These are phyloP conservation scores for Lyophyllum semitale DNA, from an alignment of 768 basidiomycete species.

Conservation along the genomic window DNA sequence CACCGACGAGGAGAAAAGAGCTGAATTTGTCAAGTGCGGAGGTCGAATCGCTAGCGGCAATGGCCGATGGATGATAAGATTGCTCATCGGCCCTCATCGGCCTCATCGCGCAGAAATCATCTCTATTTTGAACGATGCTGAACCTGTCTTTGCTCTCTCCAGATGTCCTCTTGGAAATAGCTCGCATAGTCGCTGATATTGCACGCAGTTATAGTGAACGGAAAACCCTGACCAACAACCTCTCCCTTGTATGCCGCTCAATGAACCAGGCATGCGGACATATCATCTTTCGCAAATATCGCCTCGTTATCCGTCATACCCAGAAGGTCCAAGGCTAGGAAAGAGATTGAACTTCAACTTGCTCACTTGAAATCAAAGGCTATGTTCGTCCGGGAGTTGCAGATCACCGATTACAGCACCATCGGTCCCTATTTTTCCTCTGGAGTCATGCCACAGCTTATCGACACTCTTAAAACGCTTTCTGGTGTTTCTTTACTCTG, in stretches of 20 bases:
- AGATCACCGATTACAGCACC: not conserved
- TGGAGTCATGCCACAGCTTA: not conserved
- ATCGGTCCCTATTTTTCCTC: not conserved
- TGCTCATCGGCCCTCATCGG: no score
- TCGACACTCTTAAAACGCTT: not conserved
- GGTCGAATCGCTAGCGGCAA: no score
- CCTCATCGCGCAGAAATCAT: no score
- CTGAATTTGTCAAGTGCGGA: no score
- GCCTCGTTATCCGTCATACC: not conserved
- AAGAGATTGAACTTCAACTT: not conserved
- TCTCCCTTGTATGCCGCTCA: not conserved
- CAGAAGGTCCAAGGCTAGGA: not conserved
- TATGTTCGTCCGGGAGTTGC: not conserved
- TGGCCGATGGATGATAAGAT: no score
- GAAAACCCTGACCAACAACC: not conserved
- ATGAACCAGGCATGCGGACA: not conserved
- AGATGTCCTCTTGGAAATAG: not conserved
- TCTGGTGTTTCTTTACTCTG: not conserved
- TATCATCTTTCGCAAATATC: not conserved
- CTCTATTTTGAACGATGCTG: no score
- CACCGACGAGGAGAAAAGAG: no score
- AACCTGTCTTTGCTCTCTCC: not conserved
- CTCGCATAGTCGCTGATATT: no score
- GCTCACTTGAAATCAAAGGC: conserved; percentile 5
- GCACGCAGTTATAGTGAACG: no score